These are phyloP conservation scores for Phytophthora sp. DNA, from an alignment of 352 stramenopile species.

Conservation along the genomic window DNA sequence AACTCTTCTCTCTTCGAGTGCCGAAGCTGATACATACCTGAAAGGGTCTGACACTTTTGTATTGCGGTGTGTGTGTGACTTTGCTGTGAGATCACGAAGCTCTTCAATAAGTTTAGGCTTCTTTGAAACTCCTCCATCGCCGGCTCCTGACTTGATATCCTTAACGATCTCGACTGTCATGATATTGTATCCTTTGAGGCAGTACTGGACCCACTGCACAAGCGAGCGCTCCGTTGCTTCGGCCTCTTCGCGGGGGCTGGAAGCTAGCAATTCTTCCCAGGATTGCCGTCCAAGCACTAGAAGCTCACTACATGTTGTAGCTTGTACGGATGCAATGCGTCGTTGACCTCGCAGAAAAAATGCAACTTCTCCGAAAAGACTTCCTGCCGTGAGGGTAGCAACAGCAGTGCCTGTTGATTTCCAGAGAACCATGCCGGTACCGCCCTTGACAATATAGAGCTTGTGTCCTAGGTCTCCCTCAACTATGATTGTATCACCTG, in stretches of 20 bases:
- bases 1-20: constrained; percentile 50
- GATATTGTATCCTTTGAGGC: constrained; percentile 72
- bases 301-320: constrained; percentile 65
- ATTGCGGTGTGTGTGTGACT: not conserved
- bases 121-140: constrained; percentile 3
- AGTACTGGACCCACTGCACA: constrained; percentile 62
- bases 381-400: constrained; percentile 56
- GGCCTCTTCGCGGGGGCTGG: constrained; percentile 48
- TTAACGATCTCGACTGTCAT: constrained; percentile 80
- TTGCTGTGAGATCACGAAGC: constrained; percentile 33
- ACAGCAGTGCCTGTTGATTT: constrained; percentile 69
- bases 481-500: constrained; percentile 71
- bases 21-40: constrained; percentile 27
- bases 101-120: constrained; percentile 46
- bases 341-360: constrained; percentile 72
- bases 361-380: constrained; percentile 76
- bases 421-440: constrained; percentile 70
- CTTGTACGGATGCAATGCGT: constrained; percentile 71
- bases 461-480: constrained; percentile 72
- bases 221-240: constrained; percentile 45
- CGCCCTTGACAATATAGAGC: constrained; percentile 76
- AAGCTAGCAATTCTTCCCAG: constrained; percentile 57
- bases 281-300: constrained; percentile 56
- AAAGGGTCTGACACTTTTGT: constrained; percentile 6
- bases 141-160: constrained; percentile 54